These are phyloP conservation scores for Myriosclerotinia duriaeana DNA, from an alignment of 2,329 filamentous ascomycete species.

Conservation along the genomic window DNA sequence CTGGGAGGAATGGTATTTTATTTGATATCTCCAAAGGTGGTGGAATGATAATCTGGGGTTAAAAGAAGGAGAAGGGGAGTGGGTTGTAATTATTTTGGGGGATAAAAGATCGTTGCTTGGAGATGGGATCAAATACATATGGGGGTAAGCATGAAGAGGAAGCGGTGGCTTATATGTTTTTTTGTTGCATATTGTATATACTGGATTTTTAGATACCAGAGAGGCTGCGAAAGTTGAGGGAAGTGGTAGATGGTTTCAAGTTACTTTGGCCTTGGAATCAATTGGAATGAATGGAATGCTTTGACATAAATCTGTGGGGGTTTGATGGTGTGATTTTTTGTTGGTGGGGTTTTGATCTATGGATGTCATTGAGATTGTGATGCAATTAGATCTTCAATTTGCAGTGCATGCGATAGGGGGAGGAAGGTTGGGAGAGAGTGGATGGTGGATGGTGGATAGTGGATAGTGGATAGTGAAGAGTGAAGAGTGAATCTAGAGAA, in stretches of 20 bases:
- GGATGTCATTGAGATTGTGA: no score
- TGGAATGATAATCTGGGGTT: background rate
- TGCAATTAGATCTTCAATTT: no score
- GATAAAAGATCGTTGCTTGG: background rate
- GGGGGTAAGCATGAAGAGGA: background rate
- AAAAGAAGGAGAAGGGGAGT: background rate
- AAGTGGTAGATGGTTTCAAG: background rate
- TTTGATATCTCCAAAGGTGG: constrained; percentile 2
- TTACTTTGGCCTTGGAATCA: constrained; percentile 5
- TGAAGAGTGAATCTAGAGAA: no score
- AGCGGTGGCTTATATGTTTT: constrained; percentile 10
- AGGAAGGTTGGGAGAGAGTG: no score
- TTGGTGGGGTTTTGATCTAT: background rate
- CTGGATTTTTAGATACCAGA: constrained; percentile 16
- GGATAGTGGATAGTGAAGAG: no score
- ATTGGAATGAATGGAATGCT: background rate
- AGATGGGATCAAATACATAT: background rate
- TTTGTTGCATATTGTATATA: constrained; percentile 11
- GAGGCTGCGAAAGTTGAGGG: no score
- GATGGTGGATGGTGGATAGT: no score
- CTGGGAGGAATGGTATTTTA: background rate
- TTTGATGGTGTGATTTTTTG: background rate
- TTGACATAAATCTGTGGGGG: background rate
- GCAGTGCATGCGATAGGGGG: no score
- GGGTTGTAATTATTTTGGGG: constrained; percentile 16